A percentile compares a stretch with the other conserved stretches of the same genome.
Evolutionary conservation across 2,329 filamentous ascomycete genomes (phyloP).

Genomic region (Aspergillus pseudoviridinutans): DNA sequence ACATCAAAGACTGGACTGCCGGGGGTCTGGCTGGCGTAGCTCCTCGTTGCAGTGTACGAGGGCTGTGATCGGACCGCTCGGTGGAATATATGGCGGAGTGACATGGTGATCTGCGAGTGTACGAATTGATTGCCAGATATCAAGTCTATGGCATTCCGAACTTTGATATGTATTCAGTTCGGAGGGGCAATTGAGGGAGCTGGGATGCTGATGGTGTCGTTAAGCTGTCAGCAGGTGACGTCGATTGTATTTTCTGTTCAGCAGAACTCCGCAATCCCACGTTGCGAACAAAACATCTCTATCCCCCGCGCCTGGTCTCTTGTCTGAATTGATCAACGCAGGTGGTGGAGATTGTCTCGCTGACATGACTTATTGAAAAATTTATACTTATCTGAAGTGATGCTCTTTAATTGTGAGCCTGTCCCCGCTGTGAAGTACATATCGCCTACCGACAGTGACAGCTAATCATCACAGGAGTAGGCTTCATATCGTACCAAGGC

Average conservation of each 20-base stretch:
- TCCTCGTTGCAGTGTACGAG: slow-evolving; percentile 32
- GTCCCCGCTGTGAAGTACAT: neutral
- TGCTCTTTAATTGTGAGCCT: neutral
- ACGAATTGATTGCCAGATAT: neutral
- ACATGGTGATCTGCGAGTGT: slow-evolving; percentile 15
- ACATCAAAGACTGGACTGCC: slow-evolving; percentile 79
- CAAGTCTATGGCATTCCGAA: neutral
- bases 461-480: neutral
- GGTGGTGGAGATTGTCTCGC: neutral
- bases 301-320: neutral
- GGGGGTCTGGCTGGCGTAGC: slow-evolving; percentile 73
- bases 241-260: slow-evolving; percentile 16
- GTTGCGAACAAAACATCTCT: neutral
- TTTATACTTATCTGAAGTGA: neutral
- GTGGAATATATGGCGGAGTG: slow-evolving; percentile 17
- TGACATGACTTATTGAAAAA: neutral
- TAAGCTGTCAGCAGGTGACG: slow-evolving; percentile 12
- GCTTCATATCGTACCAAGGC: neutral
- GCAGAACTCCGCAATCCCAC: neutral
- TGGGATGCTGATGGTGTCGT: neutral
- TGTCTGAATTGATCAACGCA: neutral
- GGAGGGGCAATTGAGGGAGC: neutral
- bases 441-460: neutral
- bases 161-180: neutral
- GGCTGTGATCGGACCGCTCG: slow-evolving; percentile 16